These are phyloP conservation scores for Chlamydomonas applanata DNA, from an alignment of 139 green algal species.

Conservation along the genomic window DNA sequence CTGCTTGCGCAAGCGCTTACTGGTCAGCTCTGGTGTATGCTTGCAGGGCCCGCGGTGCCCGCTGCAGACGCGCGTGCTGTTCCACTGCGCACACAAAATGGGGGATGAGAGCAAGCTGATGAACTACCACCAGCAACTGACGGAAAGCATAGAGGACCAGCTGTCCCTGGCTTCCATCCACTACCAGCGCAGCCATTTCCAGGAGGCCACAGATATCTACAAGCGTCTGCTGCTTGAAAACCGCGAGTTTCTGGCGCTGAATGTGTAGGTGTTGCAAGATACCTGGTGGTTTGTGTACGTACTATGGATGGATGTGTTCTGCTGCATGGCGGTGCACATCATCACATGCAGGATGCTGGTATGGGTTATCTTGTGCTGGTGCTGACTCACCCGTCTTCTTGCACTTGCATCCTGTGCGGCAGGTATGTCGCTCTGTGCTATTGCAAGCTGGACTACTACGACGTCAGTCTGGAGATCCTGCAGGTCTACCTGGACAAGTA, in stretches of 20 bases:
- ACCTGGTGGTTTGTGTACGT: not conserved
- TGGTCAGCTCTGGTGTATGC: too few relatives aligned
- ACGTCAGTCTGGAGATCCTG: conserved; percentile 80
- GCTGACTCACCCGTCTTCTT: too few relatives aligned
- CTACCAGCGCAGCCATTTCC: conserved; percentile 58
- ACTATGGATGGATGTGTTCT: too few relatives aligned
- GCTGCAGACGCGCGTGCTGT: conserved; percentile 69
- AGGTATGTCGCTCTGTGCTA: conserved; percentile 83
- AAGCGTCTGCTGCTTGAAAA: conserved; percentile 76
- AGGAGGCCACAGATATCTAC: conserved; percentile 81
- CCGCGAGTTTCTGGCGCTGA: conserved; percentile 71
- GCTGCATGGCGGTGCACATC: too few relatives aligned
- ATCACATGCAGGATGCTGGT: too few relatives aligned
- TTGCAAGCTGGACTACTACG: conserved; percentile 86
- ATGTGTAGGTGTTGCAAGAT: conserved; percentile 40
- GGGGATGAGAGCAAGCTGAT: conserved; percentile 72
- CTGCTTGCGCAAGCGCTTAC: not conserved
- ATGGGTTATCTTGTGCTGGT: too few relatives aligned
- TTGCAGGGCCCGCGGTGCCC: conserved; percentile 57
- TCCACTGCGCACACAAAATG: conserved; percentile 70
- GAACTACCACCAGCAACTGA: conserved; percentile 66
- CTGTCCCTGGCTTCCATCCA: conserved; percentile 67
- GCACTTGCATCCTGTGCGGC: not conserved
- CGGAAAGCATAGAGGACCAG: conserved; percentile 75
- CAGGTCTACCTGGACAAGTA: conserved; percentile 39